Percentiles rank a stretch among this genome's conserved stretches.
Conservation (phyloP, 306 rosid species). For the cucumber (Cucumis sativus) region DNA sequence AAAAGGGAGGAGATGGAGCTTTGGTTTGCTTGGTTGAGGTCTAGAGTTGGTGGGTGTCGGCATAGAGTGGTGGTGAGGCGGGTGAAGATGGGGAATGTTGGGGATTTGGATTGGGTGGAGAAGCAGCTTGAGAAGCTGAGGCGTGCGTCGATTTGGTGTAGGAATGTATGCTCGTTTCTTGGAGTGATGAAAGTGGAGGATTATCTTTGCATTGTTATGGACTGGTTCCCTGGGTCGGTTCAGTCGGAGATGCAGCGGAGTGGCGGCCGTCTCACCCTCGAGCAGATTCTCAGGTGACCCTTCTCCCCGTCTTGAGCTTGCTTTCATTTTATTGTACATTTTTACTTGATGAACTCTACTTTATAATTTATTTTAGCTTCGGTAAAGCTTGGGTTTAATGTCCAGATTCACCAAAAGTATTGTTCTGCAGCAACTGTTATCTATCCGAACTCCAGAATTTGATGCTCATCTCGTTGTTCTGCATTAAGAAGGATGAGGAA, state of each 20-base stretch:
- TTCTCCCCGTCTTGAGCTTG: background rate
- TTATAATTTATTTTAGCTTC: background rate
- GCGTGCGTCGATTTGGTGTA: constrained; percentile 95
- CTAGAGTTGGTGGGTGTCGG: constrained; percentile 46
- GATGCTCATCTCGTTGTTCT: background rate
- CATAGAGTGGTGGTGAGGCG: constrained; percentile 77
- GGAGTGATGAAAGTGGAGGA: constrained; percentile 63
- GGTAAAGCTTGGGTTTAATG: background rate
- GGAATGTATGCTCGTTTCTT: constrained; percentile 91
- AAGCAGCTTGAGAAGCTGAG: constrained; percentile 75
- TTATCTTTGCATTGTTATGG: constrained; percentile 76
- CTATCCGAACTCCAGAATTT: background rate
- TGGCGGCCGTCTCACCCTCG: constrained; percentile 92
- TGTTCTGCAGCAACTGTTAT: background rate
- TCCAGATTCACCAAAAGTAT: background rate
- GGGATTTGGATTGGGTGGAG: constrained; percentile 79
- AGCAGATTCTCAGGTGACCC: constrained; percentile 78
- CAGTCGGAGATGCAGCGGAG: constrained; percentile 96
- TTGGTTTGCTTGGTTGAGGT: constrained; percentile 62
- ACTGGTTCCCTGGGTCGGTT: constrained; percentile 73
- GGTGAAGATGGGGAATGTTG: constrained; percentile 41
- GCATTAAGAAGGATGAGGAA: background rate
- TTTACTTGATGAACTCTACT: background rate
- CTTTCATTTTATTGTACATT: background rate
- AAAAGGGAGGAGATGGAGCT: constrained; percentile 63